phyloP scores from a whole-genome alignment of 352 stramenopile species.

The Phytophthora litchii region DNA sequence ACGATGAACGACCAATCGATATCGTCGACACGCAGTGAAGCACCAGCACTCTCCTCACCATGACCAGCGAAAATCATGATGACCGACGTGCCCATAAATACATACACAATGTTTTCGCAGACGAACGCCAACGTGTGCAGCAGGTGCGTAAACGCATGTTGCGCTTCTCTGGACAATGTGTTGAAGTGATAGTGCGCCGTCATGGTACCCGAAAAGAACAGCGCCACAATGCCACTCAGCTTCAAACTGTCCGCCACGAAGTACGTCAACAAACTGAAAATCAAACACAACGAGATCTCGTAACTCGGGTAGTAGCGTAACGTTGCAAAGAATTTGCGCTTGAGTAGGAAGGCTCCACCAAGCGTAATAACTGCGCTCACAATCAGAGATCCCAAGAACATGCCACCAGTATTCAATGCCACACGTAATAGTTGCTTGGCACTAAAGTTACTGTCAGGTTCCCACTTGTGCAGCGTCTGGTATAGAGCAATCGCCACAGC shows the following conservation, averaged over 20 bases:
- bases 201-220: conserved; percentile 94
- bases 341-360: conserved; percentile 75
- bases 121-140: conserved; percentile 85
- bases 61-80: conserved; percentile 85
- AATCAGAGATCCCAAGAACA: conserved; percentile 82
- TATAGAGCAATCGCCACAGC: conserved; percentile 94
- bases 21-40: conserved; percentile 72
- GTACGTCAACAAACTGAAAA: conserved; percentile 88
- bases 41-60: conserved; percentile 57
- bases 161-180: conserved; percentile 78
- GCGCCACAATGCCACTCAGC: conserved; percentile 92
- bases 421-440: conserved; percentile 67
- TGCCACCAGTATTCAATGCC: conserved; percentile 66
- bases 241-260: conserved; percentile 81
- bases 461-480: conserved; percentile 91
- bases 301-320: conserved; percentile 85
- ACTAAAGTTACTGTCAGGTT: conserved; percentile 71
- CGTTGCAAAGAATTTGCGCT: conserved; percentile 70
- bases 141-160: conserved; percentile 86
- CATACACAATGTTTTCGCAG: conserved; percentile 84
- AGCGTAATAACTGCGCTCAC: conserved; percentile 77
- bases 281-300: conserved; percentile 87
- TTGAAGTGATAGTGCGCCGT: conserved; percentile 90
- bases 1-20: conserved; percentile 84
- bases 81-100: conserved; percentile 89